Conservation (phyloP, 108 stramenopile genomes). For the Pseudonitzschia pungens region DNA sequence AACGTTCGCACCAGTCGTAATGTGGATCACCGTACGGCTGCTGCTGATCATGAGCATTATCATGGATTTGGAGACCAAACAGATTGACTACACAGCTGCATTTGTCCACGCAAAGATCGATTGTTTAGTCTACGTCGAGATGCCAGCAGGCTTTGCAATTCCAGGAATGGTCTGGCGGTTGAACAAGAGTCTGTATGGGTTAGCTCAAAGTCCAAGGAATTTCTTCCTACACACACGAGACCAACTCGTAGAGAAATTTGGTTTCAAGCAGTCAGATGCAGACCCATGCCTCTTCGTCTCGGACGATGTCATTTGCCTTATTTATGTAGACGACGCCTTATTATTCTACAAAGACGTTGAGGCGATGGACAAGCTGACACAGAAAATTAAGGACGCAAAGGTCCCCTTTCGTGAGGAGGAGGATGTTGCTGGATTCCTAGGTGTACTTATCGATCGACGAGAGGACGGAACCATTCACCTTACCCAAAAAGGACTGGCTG, state of each 20-base stretch:
- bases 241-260: conserved; percentile 20
- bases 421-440: too few relatives aligned
- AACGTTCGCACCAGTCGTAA: conserved; percentile 35
- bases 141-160: conserved; percentile 42
- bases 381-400: too few relatives aligned
- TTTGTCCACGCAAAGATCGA: conserved; percentile 39
- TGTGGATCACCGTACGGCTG: conserved; percentile 35
- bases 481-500: neutral
- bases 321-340: too few relatives aligned
- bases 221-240: conserved; percentile 25
- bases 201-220: conserved; percentile 23
- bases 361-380: too few relatives aligned
- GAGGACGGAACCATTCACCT: conserved; percentile 9
- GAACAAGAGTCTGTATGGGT: conserved; percentile 36
- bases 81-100: conserved; percentile 9
- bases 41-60: conserved; percentile 15
- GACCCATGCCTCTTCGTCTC: too few relatives aligned
- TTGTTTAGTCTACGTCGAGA: conserved; percentile 39
- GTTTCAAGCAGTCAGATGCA: neutral
- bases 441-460: too few relatives aligned
- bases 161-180: conserved; percentile 33
- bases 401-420: too few relatives aligned
- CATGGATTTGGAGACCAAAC: conserved; percentile 2
- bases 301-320: too few relatives aligned
- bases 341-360: too few relatives aligned